Evolutionary conservation across 306 rosid species (phyloP).

Genomic region (Dicorynia guianensis): DNA sequence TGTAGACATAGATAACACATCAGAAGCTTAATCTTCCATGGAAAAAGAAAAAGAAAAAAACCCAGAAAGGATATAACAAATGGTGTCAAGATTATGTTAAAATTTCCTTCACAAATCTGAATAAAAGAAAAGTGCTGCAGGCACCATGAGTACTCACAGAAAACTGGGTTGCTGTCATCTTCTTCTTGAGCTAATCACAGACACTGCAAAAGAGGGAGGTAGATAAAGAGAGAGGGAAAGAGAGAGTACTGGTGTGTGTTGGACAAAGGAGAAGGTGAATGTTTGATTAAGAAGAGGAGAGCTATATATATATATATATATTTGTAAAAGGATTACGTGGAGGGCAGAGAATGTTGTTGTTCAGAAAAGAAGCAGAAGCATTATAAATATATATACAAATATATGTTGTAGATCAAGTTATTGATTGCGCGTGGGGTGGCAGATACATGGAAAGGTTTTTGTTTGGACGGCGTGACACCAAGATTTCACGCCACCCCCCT

Average conservation of each 20-base stretch:
- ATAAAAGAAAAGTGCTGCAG: neutral
- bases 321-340: constrained; percentile 11
- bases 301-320: constrained; percentile 29
- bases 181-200: constrained; percentile 29
- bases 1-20: constrained; percentile 3
- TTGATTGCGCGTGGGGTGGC: constrained; percentile 99
- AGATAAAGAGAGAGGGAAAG: neutral
- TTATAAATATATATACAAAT: constrained; percentile 42
- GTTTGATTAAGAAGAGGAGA: constrained; percentile 38
- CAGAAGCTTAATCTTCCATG: constrained; percentile 21
- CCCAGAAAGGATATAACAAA: neutral
- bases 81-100: constrained; percentile 13
- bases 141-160: constrained; percentile 52
- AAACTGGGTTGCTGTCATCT: constrained; percentile 48
- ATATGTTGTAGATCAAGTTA: constrained; percentile 41
- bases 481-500: constrained; percentile 92
- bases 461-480: constrained; percentile 96
- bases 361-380: constrained; percentile 50
- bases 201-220: constrained; percentile 20
- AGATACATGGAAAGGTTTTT: constrained; percentile 58
- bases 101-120: neutral
- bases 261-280: constrained; percentile 35
- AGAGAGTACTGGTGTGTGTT: constrained; percentile 10
- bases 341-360: constrained; percentile 46
- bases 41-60: neutral